Base-by-base conservation (phyloP, 2,329 filamentous ascomycete genomes). In the Colletotrichum euphorbiae region DNA sequence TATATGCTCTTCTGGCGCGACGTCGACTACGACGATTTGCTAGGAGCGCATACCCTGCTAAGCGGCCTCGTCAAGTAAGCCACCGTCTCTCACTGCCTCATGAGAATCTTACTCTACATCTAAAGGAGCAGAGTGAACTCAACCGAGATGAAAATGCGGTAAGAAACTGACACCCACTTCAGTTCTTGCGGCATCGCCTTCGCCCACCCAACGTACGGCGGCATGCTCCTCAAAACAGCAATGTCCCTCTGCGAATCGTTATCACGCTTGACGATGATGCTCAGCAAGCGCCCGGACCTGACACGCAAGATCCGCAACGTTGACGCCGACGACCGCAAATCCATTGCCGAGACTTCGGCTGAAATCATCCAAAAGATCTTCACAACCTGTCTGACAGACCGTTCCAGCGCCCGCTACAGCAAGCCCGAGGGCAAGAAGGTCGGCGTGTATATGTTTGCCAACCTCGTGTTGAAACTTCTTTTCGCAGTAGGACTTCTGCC, bases 361-460 rank as follows among this genome's bases (percentile, higher is more conserved):
- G 95, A 98, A 75, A 91, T 93, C 57, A 92, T 98, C 67, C 91
- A 97, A 69, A 92, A 94, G 76, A 93, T 94, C 21, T 97, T 98
- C 76, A 96, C 93, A 11, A 93, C 93, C 43, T 98, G 95, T 71
- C 81, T 97, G 38, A 94, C 92, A 4, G 94, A 97, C 76, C 88
- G 93, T 55, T 90, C 88, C 1, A 89, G 89, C 17, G 89, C 87
- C 28, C 84, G 88, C 12, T 87, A 86, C 72, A 89, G 88, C 19
- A 87, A 84, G 68, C 93, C 93, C 0, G 91, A 94, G 73, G 93
- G 94, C 62, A 97, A 94, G 77, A 93, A 95, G 75, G 82, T 91
- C 11, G 94, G 93, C 48, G 94, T 98, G 70, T 98, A 98, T 80
- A 90, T 93, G 67, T 94, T 97, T 80, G 94, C 94, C 68, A 98